Evolutionary conservation across 2,329 filamentous ascomycete species (phyloP).

Genomic region (Metarhizium robertsii): DNA sequence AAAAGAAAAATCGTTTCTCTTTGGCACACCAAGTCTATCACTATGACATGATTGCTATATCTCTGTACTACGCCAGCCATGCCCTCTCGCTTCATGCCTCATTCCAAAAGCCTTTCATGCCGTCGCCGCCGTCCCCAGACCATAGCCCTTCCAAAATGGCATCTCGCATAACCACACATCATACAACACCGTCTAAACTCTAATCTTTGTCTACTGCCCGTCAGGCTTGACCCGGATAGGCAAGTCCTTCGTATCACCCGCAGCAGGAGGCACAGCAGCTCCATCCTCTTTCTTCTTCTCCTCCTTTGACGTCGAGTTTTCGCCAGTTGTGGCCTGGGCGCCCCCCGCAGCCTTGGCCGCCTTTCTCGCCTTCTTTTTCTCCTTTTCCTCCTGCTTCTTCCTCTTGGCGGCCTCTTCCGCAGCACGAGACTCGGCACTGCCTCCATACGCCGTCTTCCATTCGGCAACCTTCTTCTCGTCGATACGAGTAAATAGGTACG

Average conservation of each 20-base stretch:
- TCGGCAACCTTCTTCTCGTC: constrained; percentile 72
- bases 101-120: background rate
- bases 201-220: background rate
- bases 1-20: background rate
- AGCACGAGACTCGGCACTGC: constrained; percentile 36
- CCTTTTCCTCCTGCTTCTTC: constrained; percentile 41
- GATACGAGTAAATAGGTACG: constrained; percentile 74
- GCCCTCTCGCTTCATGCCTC: background rate
- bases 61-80: background rate
- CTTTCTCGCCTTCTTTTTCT: constrained; percentile 24
- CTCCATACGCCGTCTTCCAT: constrained; percentile 70
- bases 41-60: background rate
- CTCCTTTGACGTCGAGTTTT: background rate
- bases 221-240: constrained; percentile 13
- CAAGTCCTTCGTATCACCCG: constrained; percentile 13
- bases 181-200: background rate
- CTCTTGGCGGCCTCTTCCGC: constrained; percentile 42
- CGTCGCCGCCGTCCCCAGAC: background rate
- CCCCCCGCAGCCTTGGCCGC: constrained; percentile 28
- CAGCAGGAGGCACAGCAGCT: constrained; percentile 8
- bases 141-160: background rate
- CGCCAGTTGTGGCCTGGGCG: constrained; percentile 10
- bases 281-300: constrained; percentile 12
- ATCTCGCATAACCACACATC: background rate
- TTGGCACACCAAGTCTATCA: background rate